Conservation (phyloP, 305 asterid species). For the Plantago coronopus region DNA sequence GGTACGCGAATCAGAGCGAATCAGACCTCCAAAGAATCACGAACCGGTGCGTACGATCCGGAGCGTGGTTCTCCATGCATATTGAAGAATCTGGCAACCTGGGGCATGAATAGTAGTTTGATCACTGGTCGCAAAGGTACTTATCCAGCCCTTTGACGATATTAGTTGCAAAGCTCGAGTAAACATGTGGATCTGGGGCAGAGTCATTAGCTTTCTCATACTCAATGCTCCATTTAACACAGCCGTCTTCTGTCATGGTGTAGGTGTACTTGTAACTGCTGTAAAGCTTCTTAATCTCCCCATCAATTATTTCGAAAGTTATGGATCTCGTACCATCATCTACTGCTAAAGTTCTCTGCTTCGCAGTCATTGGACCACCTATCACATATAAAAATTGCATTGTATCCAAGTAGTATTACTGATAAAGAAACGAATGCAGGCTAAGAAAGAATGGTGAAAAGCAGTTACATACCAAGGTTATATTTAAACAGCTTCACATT, state of each 20-base stretch:
- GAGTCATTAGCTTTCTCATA: slow-evolving; percentile 4
- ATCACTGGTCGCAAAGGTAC: not conserved
- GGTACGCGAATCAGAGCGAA: too few species aligned
- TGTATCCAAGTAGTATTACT: not conserved
- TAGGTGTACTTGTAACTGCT: slow-evolving; percentile 6
- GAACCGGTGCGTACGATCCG: too few species aligned
- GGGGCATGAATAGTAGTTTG: too few species aligned
- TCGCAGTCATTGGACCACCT: not conserved
- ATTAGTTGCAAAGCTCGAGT: not conserved
- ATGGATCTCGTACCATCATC: slow-evolving; percentile 13
- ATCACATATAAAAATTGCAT: not conserved
- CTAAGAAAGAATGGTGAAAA: not conserved
- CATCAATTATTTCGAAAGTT: slow-evolving; percentile 1
- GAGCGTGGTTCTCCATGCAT: too few species aligned
- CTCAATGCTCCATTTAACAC: slow-evolving; percentile 9
- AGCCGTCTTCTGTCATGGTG: not conserved
- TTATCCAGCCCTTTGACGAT: not conserved
- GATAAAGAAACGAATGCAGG: not conserved
- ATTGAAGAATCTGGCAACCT: too few species aligned
- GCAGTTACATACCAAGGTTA: not conserved
- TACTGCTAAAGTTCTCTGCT: slow-evolving; percentile 1
- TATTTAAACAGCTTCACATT: not conserved
- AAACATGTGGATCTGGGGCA: not conserved
- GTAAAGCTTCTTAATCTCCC: slow-evolving; percentile 10
- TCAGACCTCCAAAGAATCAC: too few species aligned